Evolutionary conservation across 1,284 basidiomycete genomes (phyloP).

Genomic region (Acaromyces ingoldii): DNA sequence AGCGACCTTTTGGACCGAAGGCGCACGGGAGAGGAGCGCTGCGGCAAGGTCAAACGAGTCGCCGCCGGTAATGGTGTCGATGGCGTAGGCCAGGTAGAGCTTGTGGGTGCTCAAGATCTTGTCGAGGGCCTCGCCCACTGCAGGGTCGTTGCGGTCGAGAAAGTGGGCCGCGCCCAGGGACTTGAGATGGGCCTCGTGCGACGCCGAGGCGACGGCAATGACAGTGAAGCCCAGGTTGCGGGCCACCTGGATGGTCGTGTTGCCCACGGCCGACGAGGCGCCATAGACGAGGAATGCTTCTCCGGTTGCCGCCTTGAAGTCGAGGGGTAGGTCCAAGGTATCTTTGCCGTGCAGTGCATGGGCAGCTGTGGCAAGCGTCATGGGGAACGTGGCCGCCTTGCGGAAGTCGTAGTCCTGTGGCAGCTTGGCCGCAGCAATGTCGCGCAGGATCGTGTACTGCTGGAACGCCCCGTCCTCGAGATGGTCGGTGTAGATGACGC

Average conservation of each 20-base stretch:
- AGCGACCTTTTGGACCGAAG: neutral
- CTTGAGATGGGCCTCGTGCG: slow-evolving; percentile 21
- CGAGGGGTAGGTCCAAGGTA: no score
- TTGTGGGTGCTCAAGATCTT: slow-evolving; percentile 7
- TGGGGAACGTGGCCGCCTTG: no score
- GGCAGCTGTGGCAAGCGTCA: no score
- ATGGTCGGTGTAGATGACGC: no score
- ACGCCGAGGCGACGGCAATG: slow-evolving; percentile 19
- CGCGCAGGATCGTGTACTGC: no score
- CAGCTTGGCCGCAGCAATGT: no score
- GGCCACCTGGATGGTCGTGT: slow-evolving; percentile 30
- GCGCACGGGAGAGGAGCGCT: slow-evolving; percentile 13
- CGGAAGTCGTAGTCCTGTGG: no score
- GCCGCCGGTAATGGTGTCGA: slow-evolving; percentile 24
- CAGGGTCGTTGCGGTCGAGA: slow-evolving; percentile 19
- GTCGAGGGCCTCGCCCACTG: no score
- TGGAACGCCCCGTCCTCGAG: no score
- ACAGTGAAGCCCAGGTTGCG: slow-evolving; percentile 26
- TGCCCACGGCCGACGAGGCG: slow-evolving; percentile 20
- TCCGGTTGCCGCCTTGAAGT: slow-evolving; percentile 14
- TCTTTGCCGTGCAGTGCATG: no score
- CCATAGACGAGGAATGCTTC: slow-evolving; percentile 27
- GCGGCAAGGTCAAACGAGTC: slow-evolving; percentile 20
- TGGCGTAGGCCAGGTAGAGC: slow-evolving; percentile 10
- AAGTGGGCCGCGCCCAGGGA: slow-evolving; percentile 18